Evolutionary conservation across 73 alveolate genomes (phyloP), one percentile per base, ranked within the genome.

Genomic region (Paramecium octaurelia): DNA sequence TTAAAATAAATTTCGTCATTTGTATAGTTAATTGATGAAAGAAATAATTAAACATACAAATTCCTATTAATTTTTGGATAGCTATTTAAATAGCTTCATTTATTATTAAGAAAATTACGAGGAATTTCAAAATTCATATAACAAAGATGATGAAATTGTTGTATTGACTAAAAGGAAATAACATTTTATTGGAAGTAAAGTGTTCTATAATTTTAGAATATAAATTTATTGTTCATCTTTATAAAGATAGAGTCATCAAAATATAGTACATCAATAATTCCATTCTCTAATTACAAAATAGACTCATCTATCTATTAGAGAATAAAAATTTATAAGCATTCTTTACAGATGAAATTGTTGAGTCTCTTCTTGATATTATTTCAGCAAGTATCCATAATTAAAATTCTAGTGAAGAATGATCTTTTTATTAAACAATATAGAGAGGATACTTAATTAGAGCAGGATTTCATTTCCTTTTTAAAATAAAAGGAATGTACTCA

Each of bases 391-490:
- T 27, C 46, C 46, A 64, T 31, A 31, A 34, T 64, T 64, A 64
- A 31, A 64, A 64, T 64, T 29, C 27, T 64, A 64, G 84, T 64
- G 42, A 64, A 64, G 84, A 64, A 64, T 64, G 84, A 64, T 64
- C 84, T 64, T 6, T 64, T 64, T 64, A 64, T 64, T 31, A 64
- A 64, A 34, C 14, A 64, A 27, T 64, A 64, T 34, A 64, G 29
- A 34, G 84, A 64, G 9, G 84, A 64, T 23, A 34, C 27, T 34
- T 31, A 64, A 34, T 27, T 64, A 64, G 84, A 64, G n/a, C 14
- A 27, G 3, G 84, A 64, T 12, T 64, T 64, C 29, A 64, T 64
- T 31, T 6, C 84, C 4, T 64, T 64, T 64, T 64, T 64, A 64
- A 34, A 64, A 24, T 64, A 40, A 10, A 31, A 64, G 12, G 18